These are phyloP conservation scores for Gymnopilus dilepis DNA, from an alignment of 768 basidiomycete genomes.

Conservation along the genomic window DNA sequence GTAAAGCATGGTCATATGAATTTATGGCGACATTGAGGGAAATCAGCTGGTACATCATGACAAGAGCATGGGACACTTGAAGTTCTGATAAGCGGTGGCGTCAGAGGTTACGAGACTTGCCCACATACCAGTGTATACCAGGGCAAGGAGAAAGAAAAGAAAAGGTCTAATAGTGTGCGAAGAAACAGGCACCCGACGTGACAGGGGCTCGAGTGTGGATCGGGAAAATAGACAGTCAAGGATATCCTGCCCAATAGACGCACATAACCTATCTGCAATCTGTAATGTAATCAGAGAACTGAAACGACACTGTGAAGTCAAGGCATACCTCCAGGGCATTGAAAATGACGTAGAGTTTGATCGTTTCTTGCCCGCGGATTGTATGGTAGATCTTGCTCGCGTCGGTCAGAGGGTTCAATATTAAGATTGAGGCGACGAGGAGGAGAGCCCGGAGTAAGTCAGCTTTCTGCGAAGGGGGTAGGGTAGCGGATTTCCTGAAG, in stretches of 20 bases:
- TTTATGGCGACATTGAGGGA: constrained; percentile 97
- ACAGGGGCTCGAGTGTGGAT: constrained; percentile 81
- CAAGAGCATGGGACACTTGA: constrained; percentile 85
- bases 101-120: background rate
- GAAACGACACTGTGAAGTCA: background rate
- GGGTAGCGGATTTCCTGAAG: constrained; percentile 53
- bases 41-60: constrained; percentile 95
- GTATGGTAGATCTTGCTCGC: constrained; percentile 98
- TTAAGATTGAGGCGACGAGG: constrained; percentile 71
- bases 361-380: constrained; percentile 97
- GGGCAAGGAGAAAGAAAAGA: constrained; percentile 82
- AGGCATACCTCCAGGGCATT: constrained; percentile 91
- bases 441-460: constrained; percentile 86
- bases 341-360: constrained; percentile 99
- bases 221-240: constrained; percentile 95
- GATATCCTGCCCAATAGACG: constrained; percentile 97
- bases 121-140: constrained; percentile 78
- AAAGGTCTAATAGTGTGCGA: constrained; percentile 77
- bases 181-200: constrained; percentile 63
- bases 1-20: constrained; percentile 94
- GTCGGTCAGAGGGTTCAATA: constrained; percentile 86
- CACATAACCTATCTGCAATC: constrained; percentile 95
- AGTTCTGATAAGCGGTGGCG: constrained; percentile 4
- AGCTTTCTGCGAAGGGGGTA: constrained; percentile 90
- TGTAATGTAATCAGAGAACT: constrained; percentile 32